A percentile compares a stretch with the other conserved stretches of the same genome.
Evolutionary conservation across 306 rosid genomes (phyloP).

Genomic region (Sicyos baderoa): DNA sequence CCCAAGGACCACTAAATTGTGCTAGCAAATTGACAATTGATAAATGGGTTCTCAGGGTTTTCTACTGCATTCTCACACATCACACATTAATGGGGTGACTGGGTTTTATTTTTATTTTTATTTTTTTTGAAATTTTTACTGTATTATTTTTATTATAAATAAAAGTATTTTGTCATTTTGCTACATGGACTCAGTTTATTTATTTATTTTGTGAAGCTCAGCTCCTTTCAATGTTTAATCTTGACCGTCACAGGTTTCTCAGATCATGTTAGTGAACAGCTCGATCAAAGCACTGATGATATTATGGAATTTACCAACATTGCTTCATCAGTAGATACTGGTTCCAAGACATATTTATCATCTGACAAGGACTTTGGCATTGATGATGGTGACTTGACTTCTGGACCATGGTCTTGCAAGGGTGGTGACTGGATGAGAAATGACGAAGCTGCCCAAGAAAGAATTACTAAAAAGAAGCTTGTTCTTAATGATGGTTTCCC

Average conservation of each 20-base stretch:
- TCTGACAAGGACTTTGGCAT: conserved; percentile 52
- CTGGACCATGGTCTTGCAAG: conserved; percentile 86
- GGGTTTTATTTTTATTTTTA: neutral
- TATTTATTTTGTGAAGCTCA: no score
- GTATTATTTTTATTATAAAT: no score
- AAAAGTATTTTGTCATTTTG: neutral
- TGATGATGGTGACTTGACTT: conserved; percentile 63
- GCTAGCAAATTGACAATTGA: neutral
- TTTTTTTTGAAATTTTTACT: no score
- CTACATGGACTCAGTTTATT: neutral
- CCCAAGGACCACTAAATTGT: neutral
- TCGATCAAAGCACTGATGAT: conserved; percentile 39
- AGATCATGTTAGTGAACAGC: conserved; percentile 29
- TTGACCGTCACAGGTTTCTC: conserved; percentile 47
- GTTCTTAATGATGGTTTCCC: conserved; percentile 78
- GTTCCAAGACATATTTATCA: conserved; percentile 30
- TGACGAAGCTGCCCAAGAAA: conserved; percentile 66
- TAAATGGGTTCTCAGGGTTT: neutral
- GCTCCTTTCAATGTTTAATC: conserved; percentile 1
- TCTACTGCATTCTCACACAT: conserved; percentile 5
- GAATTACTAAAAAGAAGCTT: conserved; percentile 63
- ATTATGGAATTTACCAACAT: conserved; percentile 35
- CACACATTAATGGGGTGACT: neutral
- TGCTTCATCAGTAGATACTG: conserved; percentile 29
- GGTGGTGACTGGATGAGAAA: conserved; percentile 99